Evolutionary conservation across 1,284 basidiomycete species (phyloP).

Genomic region (Cryptococcus hybrid): DNA sequence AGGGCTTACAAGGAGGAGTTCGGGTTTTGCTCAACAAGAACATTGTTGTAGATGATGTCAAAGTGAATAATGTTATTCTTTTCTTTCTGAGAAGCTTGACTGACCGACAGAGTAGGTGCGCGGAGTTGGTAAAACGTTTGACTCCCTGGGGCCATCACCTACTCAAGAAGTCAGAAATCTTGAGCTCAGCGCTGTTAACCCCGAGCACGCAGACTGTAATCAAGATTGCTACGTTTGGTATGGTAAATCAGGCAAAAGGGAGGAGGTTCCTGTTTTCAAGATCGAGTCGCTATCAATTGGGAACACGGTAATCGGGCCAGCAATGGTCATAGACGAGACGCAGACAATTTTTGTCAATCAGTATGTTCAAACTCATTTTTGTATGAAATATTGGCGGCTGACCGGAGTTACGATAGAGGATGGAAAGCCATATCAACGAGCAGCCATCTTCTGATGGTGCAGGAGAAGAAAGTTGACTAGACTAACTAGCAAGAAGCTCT

Average conservation of each 20-base stretch:
- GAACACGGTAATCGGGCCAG: slow-evolving; percentile 57
- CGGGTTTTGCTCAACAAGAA: slow-evolving; percentile 83
- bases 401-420: neutral
- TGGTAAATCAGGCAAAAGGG: slow-evolving; percentile 18
- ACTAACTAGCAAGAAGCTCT: too few species aligned
- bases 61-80: slow-evolving; percentile 55
- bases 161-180: slow-evolving; percentile 62
- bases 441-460: slow-evolving; percentile 8
- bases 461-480: neutral
- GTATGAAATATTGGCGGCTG: neutral
- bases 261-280: slow-evolving; percentile 75
- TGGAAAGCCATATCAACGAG: slow-evolving; percentile 12
- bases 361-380: slow-evolving; percentile 51
- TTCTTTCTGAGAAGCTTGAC: neutral
- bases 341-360: slow-evolving; percentile 41
- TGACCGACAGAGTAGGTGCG: slow-evolving; percentile 13
- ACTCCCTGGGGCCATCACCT: slow-evolving; percentile 75
- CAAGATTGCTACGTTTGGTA: slow-evolving; percentile 34
- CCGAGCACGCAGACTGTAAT: slow-evolving; percentile 37
- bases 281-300: slow-evolving; percentile 67
- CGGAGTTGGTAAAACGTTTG: slow-evolving; percentile 81
- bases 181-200: slow-evolving; percentile 25
- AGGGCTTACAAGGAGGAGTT: slow-evolving; percentile 77
- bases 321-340: slow-evolving; percentile 40
- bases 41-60: slow-evolving; percentile 87